These are phyloP conservation scores for Aspergillus sclerotioniger DNA, from an alignment of 495 filamentous ascomycete genomes.

Conservation along the genomic window DNA sequence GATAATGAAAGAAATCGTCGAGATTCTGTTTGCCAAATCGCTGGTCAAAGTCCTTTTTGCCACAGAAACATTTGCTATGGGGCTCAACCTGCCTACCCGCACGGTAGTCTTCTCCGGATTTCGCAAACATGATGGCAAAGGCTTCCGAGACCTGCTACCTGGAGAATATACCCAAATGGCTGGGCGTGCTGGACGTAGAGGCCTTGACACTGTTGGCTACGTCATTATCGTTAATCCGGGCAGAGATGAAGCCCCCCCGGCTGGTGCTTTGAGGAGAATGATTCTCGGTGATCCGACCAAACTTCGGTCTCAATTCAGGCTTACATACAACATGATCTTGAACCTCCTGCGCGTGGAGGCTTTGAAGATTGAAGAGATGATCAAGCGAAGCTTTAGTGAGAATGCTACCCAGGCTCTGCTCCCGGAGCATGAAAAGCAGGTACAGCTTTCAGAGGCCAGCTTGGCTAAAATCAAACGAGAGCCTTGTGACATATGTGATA, in stretches of 20 bases:
- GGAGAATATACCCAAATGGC: slow-evolving; percentile 99
- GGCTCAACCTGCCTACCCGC: slow-evolving; percentile 88
- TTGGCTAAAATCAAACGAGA: slow-evolving; percentile 86
- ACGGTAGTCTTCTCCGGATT: slow-evolving; percentile 98
- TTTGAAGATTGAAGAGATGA: slow-evolving; percentile 99
- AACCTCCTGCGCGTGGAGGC: slow-evolving; percentile 95
- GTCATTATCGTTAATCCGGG: slow-evolving; percentile 89
- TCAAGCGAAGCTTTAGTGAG: slow-evolving; percentile 98
- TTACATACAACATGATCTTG: slow-evolving; percentile 99
- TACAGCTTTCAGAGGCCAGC: slow-evolving; percentile 89
- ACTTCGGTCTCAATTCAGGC: slow-evolving; percentile 89
- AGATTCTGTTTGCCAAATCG: slow-evolving; percentile 92
- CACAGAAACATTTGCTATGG: slow-evolving; percentile 99
- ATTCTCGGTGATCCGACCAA: slow-evolving; percentile 95
- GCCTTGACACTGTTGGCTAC: slow-evolving; percentile 85
- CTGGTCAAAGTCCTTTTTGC: slow-evolving; percentile 96
- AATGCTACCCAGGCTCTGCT: slow-evolving; percentile 96
- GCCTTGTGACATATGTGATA: slow-evolving; percentile 76
- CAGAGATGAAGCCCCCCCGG: slow-evolving; percentile 85
- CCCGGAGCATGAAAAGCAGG: slow-evolving; percentile 90
- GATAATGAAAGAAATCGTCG: slow-evolving; percentile 97
- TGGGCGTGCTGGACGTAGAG: slow-evolving; percentile 87
- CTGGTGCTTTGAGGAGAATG: slow-evolving; percentile 77
- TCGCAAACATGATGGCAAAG: slow-evolving; percentile 89
- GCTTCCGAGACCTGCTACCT: slow-evolving; percentile 85